phyloP scores from a whole-genome alignment of 1,284 basidiomycete genomes.

The Microbotryum saponariae region DNA sequence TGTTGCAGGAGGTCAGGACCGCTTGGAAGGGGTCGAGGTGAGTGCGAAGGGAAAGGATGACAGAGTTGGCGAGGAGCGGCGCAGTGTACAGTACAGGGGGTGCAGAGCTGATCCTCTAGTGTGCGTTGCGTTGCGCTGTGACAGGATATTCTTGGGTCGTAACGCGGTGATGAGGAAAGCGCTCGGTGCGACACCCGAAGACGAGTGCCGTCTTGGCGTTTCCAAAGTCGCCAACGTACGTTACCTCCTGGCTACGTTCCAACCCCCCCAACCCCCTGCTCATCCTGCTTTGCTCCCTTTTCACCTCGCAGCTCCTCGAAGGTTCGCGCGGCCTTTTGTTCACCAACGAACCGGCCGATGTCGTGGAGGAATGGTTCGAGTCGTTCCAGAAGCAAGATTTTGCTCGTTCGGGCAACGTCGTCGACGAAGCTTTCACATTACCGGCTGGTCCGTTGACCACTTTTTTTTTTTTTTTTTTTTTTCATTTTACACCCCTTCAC shows the following conservation, averaged over 20 bases:
- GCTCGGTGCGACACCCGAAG: conserved; percentile 77
- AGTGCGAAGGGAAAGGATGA: too few species aligned
- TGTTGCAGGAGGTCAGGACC: conserved; percentile 84
- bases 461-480: too few species aligned
- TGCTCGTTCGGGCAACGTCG: conserved; percentile 77
- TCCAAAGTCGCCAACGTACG: conserved; percentile 69
- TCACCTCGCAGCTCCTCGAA: conserved; percentile 62
- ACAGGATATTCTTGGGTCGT: conserved; percentile 81
- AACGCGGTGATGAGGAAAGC: conserved; percentile 93
- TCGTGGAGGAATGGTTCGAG: conserved; percentile 90
- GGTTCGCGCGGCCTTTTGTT: conserved; percentile 90
- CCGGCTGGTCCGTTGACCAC: conserved; percentile 50
- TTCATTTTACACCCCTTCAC: too few species aligned
- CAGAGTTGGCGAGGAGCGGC: too few species aligned
- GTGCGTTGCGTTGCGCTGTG: too few species aligned
- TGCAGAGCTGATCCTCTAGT: not conserved
- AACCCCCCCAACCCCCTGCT: not conserved
- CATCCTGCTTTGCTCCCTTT: too few species aligned
- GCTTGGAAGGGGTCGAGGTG: conserved; percentile 68
- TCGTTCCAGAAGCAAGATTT: conserved; percentile 85
- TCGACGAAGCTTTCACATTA: conserved; percentile 65
- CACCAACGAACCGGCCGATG: conserved; percentile 76
- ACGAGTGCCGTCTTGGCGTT: conserved; percentile 75
- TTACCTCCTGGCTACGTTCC: conserved; percentile 18
- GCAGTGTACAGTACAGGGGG: too few species aligned